These are phyloP conservation scores for Zygosaccharomyces pseudobailii DNA, from an alignment of 1,139 yeast genomes.

Conservation along the genomic window DNA sequence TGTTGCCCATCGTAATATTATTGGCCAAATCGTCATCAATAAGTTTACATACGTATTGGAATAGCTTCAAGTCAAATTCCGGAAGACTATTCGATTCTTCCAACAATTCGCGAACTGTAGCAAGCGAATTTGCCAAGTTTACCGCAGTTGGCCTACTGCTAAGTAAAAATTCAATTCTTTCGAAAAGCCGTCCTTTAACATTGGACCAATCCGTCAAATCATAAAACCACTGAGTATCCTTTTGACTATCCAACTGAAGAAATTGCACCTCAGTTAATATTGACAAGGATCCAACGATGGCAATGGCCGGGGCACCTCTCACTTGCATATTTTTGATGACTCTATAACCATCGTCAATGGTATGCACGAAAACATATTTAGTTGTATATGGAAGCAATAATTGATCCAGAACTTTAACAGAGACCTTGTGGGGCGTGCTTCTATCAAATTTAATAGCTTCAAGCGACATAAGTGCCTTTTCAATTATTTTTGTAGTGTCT, in stretches of 20 bases:
- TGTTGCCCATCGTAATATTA: conserved; percentile 70
- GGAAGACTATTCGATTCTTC: conserved; percentile 26
- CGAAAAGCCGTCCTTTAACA: conserved; percentile 36
- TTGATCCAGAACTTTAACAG: conserved; percentile 72
- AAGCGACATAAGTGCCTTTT: conserved; percentile 33
- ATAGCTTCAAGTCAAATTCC: conserved; percentile 40
- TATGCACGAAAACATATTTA: conserved; percentile 53
- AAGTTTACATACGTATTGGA: conserved; percentile 52
- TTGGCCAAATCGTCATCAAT: conserved; percentile 73
- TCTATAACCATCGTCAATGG: conserved; percentile 67
- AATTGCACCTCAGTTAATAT: conserved; percentile 63
- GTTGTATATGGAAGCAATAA: conserved; percentile 75
- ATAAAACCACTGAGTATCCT: conserved; percentile 33
- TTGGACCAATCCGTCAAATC: conserved; percentile 31
- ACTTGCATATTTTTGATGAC: conserved; percentile 91
- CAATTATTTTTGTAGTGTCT: background rate
- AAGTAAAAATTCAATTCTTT: conserved; percentile 59
- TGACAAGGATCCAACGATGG: conserved; percentile 86
- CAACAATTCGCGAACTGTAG: conserved; percentile 47
- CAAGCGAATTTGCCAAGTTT: conserved; percentile 74
- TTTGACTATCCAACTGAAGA: conserved; percentile 23
- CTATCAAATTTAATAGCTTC: conserved; percentile 70
- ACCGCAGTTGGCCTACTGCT: conserved; percentile 94
- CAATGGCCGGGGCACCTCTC: conserved; percentile 98
- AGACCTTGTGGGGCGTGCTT: conserved; percentile 29